Base-by-base conservation (phyloP, 768 basidiomycete species). In the Leccinum incarnatum region DNA sequence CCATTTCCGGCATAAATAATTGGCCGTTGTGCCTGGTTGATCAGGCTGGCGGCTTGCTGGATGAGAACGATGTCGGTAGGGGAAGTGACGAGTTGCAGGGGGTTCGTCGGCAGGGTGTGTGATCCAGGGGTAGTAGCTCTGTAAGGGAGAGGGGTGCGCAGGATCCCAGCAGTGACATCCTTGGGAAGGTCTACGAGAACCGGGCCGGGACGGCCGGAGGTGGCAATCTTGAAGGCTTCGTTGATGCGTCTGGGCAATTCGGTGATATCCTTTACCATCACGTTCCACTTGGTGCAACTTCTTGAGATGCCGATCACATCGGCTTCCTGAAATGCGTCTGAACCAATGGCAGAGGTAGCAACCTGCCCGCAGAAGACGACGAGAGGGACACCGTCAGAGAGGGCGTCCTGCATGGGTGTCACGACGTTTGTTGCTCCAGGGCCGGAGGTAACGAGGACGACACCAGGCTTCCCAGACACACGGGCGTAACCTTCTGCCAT, bases 401-500 rank as follows among this genome's bases (percentile, higher is more conserved):
- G 78, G 47, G 97, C 96, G 69, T 98, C 96, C 71, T 99, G 97
- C 91, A 99, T 93, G 0, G 96, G 91, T 2, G 96, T 99, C 61
- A 99, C 81, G 64, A 98, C 93, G 75, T 99, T 99, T 52, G 96
- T 99, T 40, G 96, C 97, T 23, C 96, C 96, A 11, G 96, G 96
- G 48, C 96, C 97, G 3, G 95, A 97, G 14, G 97, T 99, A 62
- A 98, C 96, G 68, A 98, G 90, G 58, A 98, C 91, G 68, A 99
- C 94, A 61, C 96, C 96, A 55, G 96, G 97, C 67, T 95, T 94
- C 52, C 97, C 96, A 0, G 94, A 91, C n/a, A 95, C 89, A 50
- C 95, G 89, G 34, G 96, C 96, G 71, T 99, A 99, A 0, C 96
- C 96, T 72, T 98, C 94, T 2, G 95, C 96, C 95, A 98, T 99